A percentile compares a stretch with the other conserved stretches of the same genome.
Evolutionary conservation across 2,329 filamentous ascomycete species (phyloP).

Genomic region (Aureobasidium sp.): DNA sequence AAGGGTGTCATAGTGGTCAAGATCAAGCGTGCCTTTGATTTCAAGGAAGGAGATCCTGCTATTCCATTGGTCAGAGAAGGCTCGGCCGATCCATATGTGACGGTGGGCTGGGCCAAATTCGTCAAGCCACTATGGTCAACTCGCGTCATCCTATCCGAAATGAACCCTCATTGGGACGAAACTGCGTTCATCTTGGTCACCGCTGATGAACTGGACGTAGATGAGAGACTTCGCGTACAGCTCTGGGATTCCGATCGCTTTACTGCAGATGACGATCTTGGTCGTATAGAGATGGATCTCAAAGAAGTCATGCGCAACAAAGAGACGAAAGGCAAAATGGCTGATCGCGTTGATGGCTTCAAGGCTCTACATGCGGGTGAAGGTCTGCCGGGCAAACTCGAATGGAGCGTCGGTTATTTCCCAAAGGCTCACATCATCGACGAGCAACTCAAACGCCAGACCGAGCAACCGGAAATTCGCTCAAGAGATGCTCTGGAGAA

Average conservation of each 20-base stretch:
- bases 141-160: slow-evolving; percentile 55
- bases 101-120: slow-evolving; percentile 70
- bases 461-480: slow-evolving; percentile 48
- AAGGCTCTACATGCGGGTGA: slow-evolving; percentile 56
- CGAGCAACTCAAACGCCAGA: slow-evolving; percentile 54
- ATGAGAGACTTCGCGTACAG: slow-evolving; percentile 60
- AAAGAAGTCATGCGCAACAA: slow-evolving; percentile 54
- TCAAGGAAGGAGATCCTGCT: slow-evolving; percentile 61
- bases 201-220: slow-evolving; percentile 62
- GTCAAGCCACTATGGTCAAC: slow-evolving; percentile 61
- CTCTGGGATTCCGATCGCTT: slow-evolving; percentile 69
- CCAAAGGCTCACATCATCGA: slow-evolving; percentile 56
- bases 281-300: slow-evolving; percentile 62
- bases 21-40: slow-evolving; percentile 59
- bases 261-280: slow-evolving; percentile 66
- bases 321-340: slow-evolving; percentile 53
- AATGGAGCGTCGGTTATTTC: slow-evolving; percentile 66
- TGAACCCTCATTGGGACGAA: slow-evolving; percentile 64
- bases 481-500: slow-evolving; percentile 51
- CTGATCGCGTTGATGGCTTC: slow-evolving; percentile 57
- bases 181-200: slow-evolving; percentile 61
- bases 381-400: slow-evolving; percentile 58
- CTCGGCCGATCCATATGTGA: slow-evolving; percentile 62
- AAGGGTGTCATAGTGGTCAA: slow-evolving; percentile 58
- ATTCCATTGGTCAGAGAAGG: slow-evolving; percentile 52